Evolutionary conservation across 2,329 filamentous ascomycete species (phyloP), one percentile per base, ranked within the genome.

Genomic region (Diaporthe vaccinii): DNA sequence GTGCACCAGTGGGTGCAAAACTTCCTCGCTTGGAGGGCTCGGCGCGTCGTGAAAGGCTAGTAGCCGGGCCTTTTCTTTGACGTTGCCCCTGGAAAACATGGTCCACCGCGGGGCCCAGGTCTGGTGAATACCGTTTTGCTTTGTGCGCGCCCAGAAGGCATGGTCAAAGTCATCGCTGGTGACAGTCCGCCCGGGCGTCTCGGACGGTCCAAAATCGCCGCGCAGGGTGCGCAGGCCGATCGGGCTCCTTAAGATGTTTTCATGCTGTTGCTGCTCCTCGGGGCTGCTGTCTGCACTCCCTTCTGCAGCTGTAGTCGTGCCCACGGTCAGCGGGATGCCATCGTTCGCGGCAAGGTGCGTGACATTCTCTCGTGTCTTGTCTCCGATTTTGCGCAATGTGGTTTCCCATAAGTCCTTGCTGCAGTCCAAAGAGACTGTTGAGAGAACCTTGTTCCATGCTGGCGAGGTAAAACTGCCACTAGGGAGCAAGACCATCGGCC

Each of bases 51-150:
- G 84, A 78, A 92, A 92, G 0, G 80, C 82, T 6, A 98, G 84
- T 1, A 98, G 84, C 17, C 96, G 88, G 0, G 93, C 92, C 82
- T 98, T 98, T 84, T 98, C 96, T 69, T 92, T 93, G 75, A 98
- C 87, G 83, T 98, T 98, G 4, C 96, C 96, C 1, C 95, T 90
- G 77, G 93, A 95, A 83, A 98, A 98, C 96, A 98, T 98, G 36
- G 95, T 98, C 88, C 95, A 96, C 0, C 92, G 85, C 20, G 96
- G 96, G 1, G 95, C 94, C 96, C 96, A 98, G 2, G 90, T 92
- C 85, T 98, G 96, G 49, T 86, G 84, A 75, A 98, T 93, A 3
- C 93, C 93, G 80, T 95, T 94, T 82, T 98, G 95, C 71, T 89
- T 91, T 6, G 93, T 92, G 17, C 88, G 90, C 0, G 94, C 93